phyloP scores from a whole-genome alignment of 2,329 filamentous ascomycete genomes.

The Tothia fuscella region DNA sequence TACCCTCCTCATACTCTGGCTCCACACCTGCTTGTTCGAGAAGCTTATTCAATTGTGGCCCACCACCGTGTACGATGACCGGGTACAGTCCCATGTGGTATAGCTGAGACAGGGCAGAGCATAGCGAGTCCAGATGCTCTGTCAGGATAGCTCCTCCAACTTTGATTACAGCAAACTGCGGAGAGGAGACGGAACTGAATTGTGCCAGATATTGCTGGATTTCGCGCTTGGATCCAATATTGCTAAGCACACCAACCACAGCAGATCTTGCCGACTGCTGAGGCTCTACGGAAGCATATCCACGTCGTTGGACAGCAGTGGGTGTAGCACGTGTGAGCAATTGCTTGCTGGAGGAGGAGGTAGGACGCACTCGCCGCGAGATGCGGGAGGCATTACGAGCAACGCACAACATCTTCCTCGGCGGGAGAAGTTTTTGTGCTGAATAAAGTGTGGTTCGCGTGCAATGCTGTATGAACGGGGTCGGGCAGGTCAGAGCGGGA shows the following conservation, averaged over 20 bases:
- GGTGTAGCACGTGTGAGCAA: constrained; percentile 3
- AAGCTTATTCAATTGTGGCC: constrained; percentile 86
- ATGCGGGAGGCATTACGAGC: constrained; percentile 11
- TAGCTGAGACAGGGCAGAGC: constrained; percentile 77
- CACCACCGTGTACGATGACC: constrained; percentile 88
- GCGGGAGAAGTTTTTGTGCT: too few species aligned
- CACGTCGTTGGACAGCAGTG: constrained; percentile 14
- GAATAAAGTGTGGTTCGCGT: too few species aligned
- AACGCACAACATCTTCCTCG: constrained; percentile 12
- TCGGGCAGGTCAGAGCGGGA: too few species aligned
- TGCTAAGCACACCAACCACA: constrained; percentile 82
- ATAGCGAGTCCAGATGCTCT: constrained; percentile 85
- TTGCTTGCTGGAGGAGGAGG: constrained; percentile 3
- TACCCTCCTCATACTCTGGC: constrained; percentile 92
- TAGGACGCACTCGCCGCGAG: constrained; percentile 11
- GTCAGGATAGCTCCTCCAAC: constrained; percentile 93
- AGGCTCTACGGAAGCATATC: constrained; percentile 19
- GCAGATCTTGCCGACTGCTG: constrained; percentile 61
- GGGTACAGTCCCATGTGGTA: constrained; percentile 92
- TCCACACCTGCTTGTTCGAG: constrained; percentile 85
- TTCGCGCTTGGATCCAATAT: constrained; percentile 91
- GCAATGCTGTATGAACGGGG: too few species aligned
- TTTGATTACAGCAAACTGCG: constrained; percentile 98
- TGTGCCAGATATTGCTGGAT: constrained; percentile 96
- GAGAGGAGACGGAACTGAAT: constrained; percentile 90